These are phyloP conservation scores for Leccinum uliginosum DNA, from an alignment of 768 basidiomycete genomes.

Conservation along the genomic window DNA sequence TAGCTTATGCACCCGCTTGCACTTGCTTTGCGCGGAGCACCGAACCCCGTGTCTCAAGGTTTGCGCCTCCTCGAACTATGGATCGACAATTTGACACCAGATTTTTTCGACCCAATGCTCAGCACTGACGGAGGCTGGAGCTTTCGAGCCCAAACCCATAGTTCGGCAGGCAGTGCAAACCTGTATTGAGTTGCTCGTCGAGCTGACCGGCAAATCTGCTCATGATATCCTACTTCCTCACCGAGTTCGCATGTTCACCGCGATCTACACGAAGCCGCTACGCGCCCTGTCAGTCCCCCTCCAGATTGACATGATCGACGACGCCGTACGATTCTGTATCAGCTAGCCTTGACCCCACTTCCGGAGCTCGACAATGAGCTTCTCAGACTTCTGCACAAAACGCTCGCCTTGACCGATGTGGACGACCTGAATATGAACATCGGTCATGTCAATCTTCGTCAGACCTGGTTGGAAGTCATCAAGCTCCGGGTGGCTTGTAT, in stretches of 20 bases:
- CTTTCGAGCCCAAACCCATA: slow-evolving; percentile 80
- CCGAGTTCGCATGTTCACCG: slow-evolving; percentile 80
- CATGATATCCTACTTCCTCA: slow-evolving; percentile 79
- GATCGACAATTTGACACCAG: slow-evolving; percentile 96
- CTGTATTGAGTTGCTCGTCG: slow-evolving; percentile 73
- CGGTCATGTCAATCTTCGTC: slow-evolving; percentile 69
- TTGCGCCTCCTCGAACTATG: slow-evolving; percentile 96
- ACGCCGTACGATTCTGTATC: slow-evolving; percentile 92
- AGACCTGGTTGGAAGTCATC: slow-evolving; percentile 74
- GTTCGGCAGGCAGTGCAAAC: slow-evolving; percentile 82
- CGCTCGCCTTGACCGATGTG: slow-evolving; percentile 91
- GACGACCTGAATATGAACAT: slow-evolving; percentile 83
- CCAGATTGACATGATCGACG: slow-evolving; percentile 98
- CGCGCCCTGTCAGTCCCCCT: slow-evolving; percentile 91
- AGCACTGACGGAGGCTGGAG: slow-evolving; percentile 96
- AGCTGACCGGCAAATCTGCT: slow-evolving; percentile 64
- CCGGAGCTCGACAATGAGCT: slow-evolving; percentile 92
- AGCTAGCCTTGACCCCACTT: slow-evolving; percentile 79
- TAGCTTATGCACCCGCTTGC: slow-evolving; percentile 97
- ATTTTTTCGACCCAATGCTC: slow-evolving; percentile 95
- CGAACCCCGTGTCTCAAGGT: slow-evolving; percentile 92
- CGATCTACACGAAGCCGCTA: slow-evolving; percentile 97
- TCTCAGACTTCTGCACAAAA: slow-evolving; percentile 85
- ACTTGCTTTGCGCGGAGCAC: slow-evolving; percentile 78
- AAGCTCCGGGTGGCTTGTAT: too few species aligned